Conservation (phyloP, 176 grass and related monocot genomes). For the Zea mays region Zm-B73-REFERENCE-NAM-5.0 NC_050097.1:182742001-182742500, state of each 20-base stretch:
- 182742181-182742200: constrained; percentile 43
- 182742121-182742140: constrained; percentile 46
- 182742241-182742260: constrained; percentile 44
- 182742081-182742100: constrained; percentile 61
- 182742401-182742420: neutral
- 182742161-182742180: constrained; percentile 30
- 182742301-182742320: neutral
- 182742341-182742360: too few species aligned
- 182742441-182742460: neutral
- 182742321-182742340: neutral
- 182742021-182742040: constrained; percentile 17
- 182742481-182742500: neutral
- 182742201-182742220: constrained; percentile 36
- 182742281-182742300: neutral
- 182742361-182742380: neutral
- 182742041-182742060: constrained; percentile 37
- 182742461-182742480: neutral
- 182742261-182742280: neutral
- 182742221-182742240: constrained; percentile 50
- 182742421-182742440: neutral
- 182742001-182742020: constrained; percentile 33
- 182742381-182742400: neutral
- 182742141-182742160: constrained; percentile 25
- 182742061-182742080: neutral
- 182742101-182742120: constrained; percentile 46